A percentile compares a stretch with the other conserved stretches of the same genome.
Evolutionary conservation across 2,329 filamentous ascomycete genomes (phyloP).

Genomic region (Penicillium sp.): DNA sequence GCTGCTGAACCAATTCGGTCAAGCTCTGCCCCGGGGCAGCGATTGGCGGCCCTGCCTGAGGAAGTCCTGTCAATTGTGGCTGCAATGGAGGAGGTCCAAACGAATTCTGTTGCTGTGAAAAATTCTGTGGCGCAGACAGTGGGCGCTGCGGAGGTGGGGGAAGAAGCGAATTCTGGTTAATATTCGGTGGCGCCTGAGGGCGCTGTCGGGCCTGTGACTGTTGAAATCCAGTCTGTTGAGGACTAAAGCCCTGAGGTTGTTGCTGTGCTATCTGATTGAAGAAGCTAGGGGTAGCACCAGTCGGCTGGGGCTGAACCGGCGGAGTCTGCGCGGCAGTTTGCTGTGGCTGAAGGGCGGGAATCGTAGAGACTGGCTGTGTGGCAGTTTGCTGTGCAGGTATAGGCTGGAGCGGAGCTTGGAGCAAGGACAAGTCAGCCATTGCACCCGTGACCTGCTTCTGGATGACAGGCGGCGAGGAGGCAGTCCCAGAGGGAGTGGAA

Average conservation of each 20-base stretch:
- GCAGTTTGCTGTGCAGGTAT: conserved; percentile 48
- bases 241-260: conserved; percentile 28
- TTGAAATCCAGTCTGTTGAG: conserved; percentile 39
- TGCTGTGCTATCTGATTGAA: conserved; percentile 49
- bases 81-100: conserved; percentile 75
- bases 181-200: conserved; percentile 65
- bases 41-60: conserved; percentile 56
- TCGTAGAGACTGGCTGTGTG: conserved; percentile 41
- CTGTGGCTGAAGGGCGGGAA: conserved; percentile 44
- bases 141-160: conserved; percentile 77
- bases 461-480: conserved; percentile 35
- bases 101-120: conserved; percentile 64
- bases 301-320: conserved; percentile 40
- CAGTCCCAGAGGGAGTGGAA: conserved; percentile 23
- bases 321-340: conserved; percentile 38
- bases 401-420: conserved; percentile 59
- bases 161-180: conserved; percentile 63
- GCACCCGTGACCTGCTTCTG: conserved; percentile 61
- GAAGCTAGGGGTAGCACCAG: conserved; percentile 49
- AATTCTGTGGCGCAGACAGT: conserved; percentile 82
- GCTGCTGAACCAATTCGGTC: conserved; percentile 66
- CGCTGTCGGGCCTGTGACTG: conserved; percentile 58
- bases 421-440: conserved; percentile 65
- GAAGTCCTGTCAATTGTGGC: conserved; percentile 76
- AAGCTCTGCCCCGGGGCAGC: conserved; percentile 74